Evolutionary conservation across 257 asterid genomes (phyloP).

Genomic region (Solanum ahanhuiri): DNA sequence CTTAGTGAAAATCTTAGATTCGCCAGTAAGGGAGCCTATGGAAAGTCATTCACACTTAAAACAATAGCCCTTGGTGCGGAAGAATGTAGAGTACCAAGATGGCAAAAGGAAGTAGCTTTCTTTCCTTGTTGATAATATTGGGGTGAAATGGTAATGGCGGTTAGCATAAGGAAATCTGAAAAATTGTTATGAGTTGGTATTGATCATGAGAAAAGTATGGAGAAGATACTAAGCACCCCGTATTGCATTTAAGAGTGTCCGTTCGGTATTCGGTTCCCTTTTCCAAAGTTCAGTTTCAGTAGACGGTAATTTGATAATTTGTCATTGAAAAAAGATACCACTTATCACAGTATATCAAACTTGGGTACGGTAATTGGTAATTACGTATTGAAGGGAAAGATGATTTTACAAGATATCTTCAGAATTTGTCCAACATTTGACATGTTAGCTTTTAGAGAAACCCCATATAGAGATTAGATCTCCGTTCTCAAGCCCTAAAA

Average conservation of each 20-base stretch:
- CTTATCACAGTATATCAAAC: not conserved
- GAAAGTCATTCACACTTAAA: not conserved
- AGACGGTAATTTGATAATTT: not conserved
- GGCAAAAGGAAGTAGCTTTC: not conserved
- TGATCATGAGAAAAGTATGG: not conserved
- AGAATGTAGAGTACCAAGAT: not conserved
- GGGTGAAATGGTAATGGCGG: not conserved
- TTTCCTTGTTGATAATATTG: not conserved
- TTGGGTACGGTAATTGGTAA: not conserved
- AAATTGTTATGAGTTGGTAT: not conserved
- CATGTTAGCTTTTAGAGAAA: not conserved
- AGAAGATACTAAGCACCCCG: not conserved
- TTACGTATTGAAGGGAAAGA: not conserved
- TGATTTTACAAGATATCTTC: not conserved
- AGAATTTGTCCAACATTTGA: not conserved
- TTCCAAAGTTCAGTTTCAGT: not conserved
- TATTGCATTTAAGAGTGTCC: not conserved
- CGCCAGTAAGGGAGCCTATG: not conserved
- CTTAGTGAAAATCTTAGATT: not conserved
- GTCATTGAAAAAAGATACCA: not conserved
- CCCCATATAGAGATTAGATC: not conserved
- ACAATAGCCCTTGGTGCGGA: not conserved
- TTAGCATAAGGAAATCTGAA: not conserved
- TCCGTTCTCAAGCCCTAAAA: not conserved
- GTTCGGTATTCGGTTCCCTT: not conserved